These are phyloP conservation scores for Ophiocordyceps camponoti-rufipedis DNA, from an alignment of 2,329 filamentous ascomycete genomes.

Conservation along the genomic window DNA sequence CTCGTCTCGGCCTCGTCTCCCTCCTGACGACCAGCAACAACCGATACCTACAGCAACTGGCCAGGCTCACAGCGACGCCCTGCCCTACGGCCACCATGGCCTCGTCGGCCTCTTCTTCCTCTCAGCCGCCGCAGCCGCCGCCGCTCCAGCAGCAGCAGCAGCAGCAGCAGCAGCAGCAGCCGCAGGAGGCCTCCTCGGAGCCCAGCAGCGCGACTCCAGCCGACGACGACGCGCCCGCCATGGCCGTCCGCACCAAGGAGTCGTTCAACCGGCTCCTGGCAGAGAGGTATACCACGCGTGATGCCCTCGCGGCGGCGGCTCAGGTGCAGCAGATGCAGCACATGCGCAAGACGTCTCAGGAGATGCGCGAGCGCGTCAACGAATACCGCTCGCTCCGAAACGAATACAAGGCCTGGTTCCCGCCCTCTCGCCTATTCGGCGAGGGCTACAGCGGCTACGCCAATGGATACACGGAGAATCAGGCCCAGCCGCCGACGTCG, in stretches of 20 bases:
- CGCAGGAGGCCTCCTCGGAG: background rate
- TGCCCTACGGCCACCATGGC: background rate
- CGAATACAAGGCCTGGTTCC: constrained; percentile 36
- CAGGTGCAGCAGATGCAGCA: constrained; percentile 31
- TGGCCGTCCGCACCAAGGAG: constrained; percentile 34
- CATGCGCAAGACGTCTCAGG: constrained; percentile 37
- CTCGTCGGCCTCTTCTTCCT: background rate
- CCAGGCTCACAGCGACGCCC: background rate
- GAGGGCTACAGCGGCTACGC: constrained; percentile 77
- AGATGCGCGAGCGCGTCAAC: constrained; percentile 48
- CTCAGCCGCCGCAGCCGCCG: background rate
- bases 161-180: constrained; percentile 1
- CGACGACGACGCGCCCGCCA: constrained; percentile 11
- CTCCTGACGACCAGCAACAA: background rate
- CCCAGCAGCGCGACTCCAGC: constrained; percentile 6
- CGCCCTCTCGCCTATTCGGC: constrained; percentile 41
- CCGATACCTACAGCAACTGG: background rate
- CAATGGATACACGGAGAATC: constrained; percentile 64
- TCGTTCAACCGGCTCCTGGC: constrained; percentile 34
- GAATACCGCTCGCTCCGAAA: constrained; percentile 47
- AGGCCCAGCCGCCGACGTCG: constrained; percentile 38
- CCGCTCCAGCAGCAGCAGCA: background rate
- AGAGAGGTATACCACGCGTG: constrained; percentile 34
- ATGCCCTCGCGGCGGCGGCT: constrained; percentile 34
- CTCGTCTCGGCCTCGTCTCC: too few species aligned